Conservation (phyloP, 768 basidiomycete species). For the Phanerochaete sordida region DNA sequence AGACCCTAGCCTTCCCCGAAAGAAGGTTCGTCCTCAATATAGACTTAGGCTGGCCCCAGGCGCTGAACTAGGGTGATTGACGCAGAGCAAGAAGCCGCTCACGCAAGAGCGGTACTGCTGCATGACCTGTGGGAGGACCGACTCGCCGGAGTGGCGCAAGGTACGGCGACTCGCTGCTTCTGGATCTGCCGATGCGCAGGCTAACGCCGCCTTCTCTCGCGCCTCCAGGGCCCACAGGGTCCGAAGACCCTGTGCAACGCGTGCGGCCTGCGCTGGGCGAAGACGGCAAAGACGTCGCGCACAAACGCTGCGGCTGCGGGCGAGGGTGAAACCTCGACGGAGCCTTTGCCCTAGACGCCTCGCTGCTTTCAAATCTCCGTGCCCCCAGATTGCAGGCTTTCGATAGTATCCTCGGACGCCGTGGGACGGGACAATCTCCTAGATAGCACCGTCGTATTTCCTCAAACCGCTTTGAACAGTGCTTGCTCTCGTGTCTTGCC, state of each 20-base stretch:
- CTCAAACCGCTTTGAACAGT: not conserved
- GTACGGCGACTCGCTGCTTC: slow-evolving; percentile 30
- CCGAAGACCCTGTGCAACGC: slow-evolving; percentile 99
- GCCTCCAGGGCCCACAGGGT: slow-evolving; percentile 76
- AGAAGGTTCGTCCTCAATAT: slow-evolving; percentile 43
- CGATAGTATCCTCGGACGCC: no score
- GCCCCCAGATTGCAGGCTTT: not conserved
- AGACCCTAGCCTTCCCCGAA: slow-evolving; percentile 50
- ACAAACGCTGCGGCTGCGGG: slow-evolving; percentile 20
- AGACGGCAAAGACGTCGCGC: slow-evolving; percentile 68
- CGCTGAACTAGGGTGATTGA: not conserved
- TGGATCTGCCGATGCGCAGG: slow-evolving; percentile 14
- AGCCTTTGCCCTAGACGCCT: no score
- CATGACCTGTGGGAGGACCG: slow-evolving; percentile 89
- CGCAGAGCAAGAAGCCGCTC: slow-evolving; percentile 17
- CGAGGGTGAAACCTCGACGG: not conserved
- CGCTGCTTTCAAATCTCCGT: no score
- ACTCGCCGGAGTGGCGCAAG: slow-evolving; percentile 98
- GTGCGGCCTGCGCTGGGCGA: slow-evolving; percentile 93
- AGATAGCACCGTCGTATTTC: not conserved
- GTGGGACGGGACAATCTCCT: no score
- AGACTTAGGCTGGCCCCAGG: not conserved
- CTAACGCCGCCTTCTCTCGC: slow-evolving; percentile 7
- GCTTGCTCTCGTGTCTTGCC: not conserved
- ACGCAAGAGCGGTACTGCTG: slow-evolving; percentile 76